Base-by-base conservation (phyloP, 768 basidiomycete species). In the Boletus sp. region DNA sequence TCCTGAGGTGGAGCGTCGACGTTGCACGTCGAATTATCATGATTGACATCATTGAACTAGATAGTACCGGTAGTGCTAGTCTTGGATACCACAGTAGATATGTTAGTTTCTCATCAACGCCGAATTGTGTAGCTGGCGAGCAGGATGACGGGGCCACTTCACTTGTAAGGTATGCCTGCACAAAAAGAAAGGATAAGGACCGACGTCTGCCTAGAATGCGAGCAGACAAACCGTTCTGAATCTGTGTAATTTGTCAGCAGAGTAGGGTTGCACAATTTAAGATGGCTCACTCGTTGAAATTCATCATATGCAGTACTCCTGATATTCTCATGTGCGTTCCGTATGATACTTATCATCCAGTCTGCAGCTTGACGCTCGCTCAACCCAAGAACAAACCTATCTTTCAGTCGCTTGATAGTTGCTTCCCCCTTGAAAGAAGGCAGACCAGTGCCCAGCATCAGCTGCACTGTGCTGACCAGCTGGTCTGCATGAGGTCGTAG, bases 371-470 rank as follows among this genome's bases (percentile, higher is more conserved):
- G 88, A 43, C 90, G 80, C 65, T 99, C 97, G 51, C 82, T 87
- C 50, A 96, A 68, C 23, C 85, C 82, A 32, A 89, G 78, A 39
- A 83, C 86, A 75, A 97, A 99, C 23, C 97, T 82, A 56, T 97
- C 93, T 53, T 83, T 79, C 41, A 99, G 75, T 29, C 97, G 76
- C 61, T 82, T 84, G 69, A 98, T 95, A 4, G 97, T 98, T 0
- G 77, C 77, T 66, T 98, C 95, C 43, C 96, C 97, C 68, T 98
- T 98, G 82, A 98, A 98, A 7, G 91, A 94, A 11, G 97, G 97
- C 27, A 99, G 75, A 13, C 88, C 92, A 8, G 97, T 94, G 37
- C 88, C 94, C 15, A 98, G 81, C 97, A 99, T 99, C 50, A 98
- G 80, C 56, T 86, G 87, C 2, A 90, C 90, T 7, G 94, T 87